Evolutionary conservation across 495 filamentous ascomycete genomes (phyloP).

Genomic region (Bryoglossum gracile): DNA sequence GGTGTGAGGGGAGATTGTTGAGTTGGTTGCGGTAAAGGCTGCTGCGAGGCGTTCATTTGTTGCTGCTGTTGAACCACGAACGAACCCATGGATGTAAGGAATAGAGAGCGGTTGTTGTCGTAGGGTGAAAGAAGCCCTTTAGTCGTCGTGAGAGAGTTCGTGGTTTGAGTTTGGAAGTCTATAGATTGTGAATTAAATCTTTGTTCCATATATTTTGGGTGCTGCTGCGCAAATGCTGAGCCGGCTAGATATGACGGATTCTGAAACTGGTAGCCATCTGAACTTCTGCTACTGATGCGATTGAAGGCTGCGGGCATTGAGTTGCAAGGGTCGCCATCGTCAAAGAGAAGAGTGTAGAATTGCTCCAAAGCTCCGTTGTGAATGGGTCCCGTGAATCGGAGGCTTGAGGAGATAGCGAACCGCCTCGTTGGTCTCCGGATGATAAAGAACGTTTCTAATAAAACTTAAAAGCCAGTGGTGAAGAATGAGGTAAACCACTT

Average conservation of each 20-base stretch:
- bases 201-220: constrained; percentile 34
- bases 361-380: neutral
- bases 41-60: constrained; percentile 5
- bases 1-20: constrained; percentile 50
- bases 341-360: neutral
- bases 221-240: constrained; percentile 47
- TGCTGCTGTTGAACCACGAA: neutral
- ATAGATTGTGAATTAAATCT: constrained; percentile 16
- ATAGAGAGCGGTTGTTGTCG: constrained; percentile 37
- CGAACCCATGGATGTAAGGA: constrained; percentile 39
- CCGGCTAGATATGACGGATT: constrained; percentile 38
- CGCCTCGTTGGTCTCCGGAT: neutral
- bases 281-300: constrained; percentile 37
- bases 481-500: neutral
- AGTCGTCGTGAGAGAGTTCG: constrained; percentile 39
- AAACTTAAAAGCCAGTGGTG: neutral
- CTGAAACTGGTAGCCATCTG: constrained; percentile 41
- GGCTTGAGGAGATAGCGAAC: neutral
- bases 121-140: constrained; percentile 42
- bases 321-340: neutral
- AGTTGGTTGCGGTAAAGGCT: constrained; percentile 40
- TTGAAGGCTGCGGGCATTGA: neutral
- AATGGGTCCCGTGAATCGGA: neutral
- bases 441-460: neutral
- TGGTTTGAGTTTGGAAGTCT: constrained; percentile 4